phyloP scores from a whole-genome alignment of 306 rosid species.

The Begonia masoniana region DNA sequence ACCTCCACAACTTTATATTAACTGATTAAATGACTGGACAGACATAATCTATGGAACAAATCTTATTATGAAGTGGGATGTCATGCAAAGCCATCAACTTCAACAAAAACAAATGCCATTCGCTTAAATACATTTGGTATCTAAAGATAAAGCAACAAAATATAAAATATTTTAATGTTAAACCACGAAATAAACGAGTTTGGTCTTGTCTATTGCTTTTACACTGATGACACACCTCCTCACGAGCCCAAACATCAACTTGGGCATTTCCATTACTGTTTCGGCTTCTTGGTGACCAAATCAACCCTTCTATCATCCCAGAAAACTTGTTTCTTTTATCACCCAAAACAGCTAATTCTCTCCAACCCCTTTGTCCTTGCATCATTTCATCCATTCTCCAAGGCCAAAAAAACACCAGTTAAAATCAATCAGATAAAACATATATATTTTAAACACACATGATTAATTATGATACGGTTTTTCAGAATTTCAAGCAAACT shows the following conservation, averaged over 20 bases:
- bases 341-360: conserved; percentile 85
- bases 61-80: no score
- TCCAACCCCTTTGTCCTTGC: conserved; percentile 99
- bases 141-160: no score
- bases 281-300: conserved; percentile 75
- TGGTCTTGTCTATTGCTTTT: conserved; percentile 7
- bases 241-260: conserved; percentile 78
- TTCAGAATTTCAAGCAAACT: no score
- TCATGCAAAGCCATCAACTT: no score
- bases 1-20: no score
- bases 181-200: no score
- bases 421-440: not conserved
- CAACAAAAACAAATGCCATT: no score
- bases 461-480: not conserved
- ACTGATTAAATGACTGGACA: no score
- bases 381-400: conserved; percentile 99
- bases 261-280: conserved; percentile 36
- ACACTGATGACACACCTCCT: conserved; percentile 48
- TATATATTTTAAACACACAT: not conserved
- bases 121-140: no score
- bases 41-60: no score
- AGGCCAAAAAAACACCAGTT: conserved; percentile 9
- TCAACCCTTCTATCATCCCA: conserved; percentile 93
- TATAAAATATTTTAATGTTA: no score
- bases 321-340: conserved; percentile 84